phyloP scores from a whole-genome alignment of 805 yeast genomes.

The Wickerhamomyces bisporus region DNA sequence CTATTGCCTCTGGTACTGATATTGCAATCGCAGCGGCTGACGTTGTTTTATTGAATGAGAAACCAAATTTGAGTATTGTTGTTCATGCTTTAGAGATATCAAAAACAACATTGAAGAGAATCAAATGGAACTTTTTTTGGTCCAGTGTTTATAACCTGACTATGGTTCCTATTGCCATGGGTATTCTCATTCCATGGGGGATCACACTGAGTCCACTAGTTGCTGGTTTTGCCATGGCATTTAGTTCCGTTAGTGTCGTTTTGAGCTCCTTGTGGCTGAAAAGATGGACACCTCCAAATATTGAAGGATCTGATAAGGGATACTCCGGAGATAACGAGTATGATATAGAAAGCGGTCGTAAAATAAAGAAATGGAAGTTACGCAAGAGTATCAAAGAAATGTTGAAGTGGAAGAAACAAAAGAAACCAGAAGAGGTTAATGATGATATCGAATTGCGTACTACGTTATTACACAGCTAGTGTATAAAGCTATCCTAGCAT shows the following conservation, averaged over 20 bases:
- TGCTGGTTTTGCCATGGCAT: conserved; percentile 91
- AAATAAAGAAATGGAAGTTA: conserved; percentile 11
- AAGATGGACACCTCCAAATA: conserved; percentile 45
- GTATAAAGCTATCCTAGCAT: too few species aligned
- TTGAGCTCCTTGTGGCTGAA: conserved; percentile 70
- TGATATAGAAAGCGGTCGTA: conserved; percentile 15
- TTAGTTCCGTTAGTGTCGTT: conserved; percentile 87
- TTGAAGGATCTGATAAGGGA: conserved; percentile 2
- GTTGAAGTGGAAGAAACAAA: conserved; percentile 5
- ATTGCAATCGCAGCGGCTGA: conserved; percentile 98
- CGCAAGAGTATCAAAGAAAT: conserved; percentile 11
- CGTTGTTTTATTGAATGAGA: conserved; percentile 61
- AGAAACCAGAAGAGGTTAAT: neutral
- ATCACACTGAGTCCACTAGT: conserved; percentile 78
- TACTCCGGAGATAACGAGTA: conserved; percentile 6
- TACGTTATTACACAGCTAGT: conserved; percentile 9
- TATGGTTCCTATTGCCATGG: conserved; percentile 94
- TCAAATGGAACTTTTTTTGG: conserved; percentile 80
- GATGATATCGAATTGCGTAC: conserved; percentile 18
- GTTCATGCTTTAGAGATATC: conserved; percentile 65
- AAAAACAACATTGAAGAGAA: conserved; percentile 60
- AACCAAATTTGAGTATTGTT: conserved; percentile 40
- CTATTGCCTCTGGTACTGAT: conserved; percentile 90
- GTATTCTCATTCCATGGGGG: conserved; percentile 75
- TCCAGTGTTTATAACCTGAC: conserved; percentile 78